phyloP scores from a whole-genome alignment of 1,284 basidiomycete genomes.

The Mixia osmundae region DNA sequence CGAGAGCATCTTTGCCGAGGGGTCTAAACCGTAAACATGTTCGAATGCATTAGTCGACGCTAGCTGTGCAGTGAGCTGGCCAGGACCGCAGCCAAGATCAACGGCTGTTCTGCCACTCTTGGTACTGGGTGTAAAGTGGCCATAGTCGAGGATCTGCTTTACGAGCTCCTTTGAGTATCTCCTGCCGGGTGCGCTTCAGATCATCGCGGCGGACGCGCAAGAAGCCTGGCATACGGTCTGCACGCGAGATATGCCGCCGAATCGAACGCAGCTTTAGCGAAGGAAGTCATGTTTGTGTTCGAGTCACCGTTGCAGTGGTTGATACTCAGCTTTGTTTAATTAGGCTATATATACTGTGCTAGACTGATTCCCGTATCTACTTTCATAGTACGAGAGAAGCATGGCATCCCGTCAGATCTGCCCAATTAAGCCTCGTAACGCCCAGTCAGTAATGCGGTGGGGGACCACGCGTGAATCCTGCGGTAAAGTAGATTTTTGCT shows the following conservation, averaged over 20 bases:
- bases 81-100: slow-evolving; percentile 16
- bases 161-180: slow-evolving; percentile 10
- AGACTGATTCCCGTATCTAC: too few relatives aligned
- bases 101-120: too few relatives aligned
- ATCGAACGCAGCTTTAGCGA: slow-evolving; percentile 10
- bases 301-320: too few relatives aligned
- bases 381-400: too few relatives aligned
- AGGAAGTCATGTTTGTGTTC: slow-evolving; percentile 11
- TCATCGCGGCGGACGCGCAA: slow-evolving; percentile 5
- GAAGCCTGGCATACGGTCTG: slow-evolving; percentile 6
- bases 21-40: neutral
- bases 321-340: too few relatives aligned
- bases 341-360: too few relatives aligned
- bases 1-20: slow-evolving; percentile 1
- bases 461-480: too few relatives aligned
- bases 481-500: too few relatives aligned
- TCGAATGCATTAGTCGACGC: slow-evolving; percentile 9
- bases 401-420: too few relatives aligned
- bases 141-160: slow-evolving; percentile 7
- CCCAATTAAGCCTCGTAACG: too few relatives aligned
- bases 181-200: too few relatives aligned
- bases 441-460: too few relatives aligned
- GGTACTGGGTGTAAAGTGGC: neutral
- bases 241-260: slow-evolving; percentile 9
- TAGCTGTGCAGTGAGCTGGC: slow-evolving; percentile 1